Evolutionary conservation across 805 yeast species (phyloP).

Genomic region (Pichia occidentalis): DNA sequence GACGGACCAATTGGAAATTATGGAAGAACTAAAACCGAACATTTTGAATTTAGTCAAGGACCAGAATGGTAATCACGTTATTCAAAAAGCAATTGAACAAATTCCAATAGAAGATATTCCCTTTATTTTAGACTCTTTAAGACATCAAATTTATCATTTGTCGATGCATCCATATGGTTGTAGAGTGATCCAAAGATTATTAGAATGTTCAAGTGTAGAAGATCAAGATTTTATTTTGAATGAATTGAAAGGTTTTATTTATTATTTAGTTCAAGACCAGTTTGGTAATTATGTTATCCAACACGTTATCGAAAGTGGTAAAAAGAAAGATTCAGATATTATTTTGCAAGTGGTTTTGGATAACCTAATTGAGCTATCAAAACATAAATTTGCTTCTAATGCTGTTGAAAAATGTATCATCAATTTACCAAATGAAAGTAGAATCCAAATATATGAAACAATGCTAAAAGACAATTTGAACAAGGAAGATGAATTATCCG

Average conservation of each 20-base stretch:
- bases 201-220: slow-evolving; percentile 64
- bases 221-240: slow-evolving; percentile 63
- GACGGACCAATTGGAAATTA: slow-evolving; percentile 59
- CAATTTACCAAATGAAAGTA: slow-evolving; percentile 58
- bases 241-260: slow-evolving; percentile 67
- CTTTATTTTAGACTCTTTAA: slow-evolving; percentile 67
- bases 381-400: slow-evolving; percentile 95
- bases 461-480: slow-evolving; percentile 50
- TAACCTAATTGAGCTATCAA: slow-evolving; percentile 64
- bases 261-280: slow-evolving; percentile 84
- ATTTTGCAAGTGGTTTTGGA: slow-evolving; percentile 66
- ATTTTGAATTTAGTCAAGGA: slow-evolving; percentile 75
- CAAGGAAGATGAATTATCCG: slow-evolving; percentile 42
- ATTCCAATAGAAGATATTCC: slow-evolving; percentile 65
- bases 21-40: slow-evolving; percentile 57
- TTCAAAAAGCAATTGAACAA: slow-evolving; percentile 88
- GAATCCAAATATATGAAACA: slow-evolving; percentile 55
- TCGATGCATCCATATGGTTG: slow-evolving; percentile 98
- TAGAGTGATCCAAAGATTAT: slow-evolving; percentile 86
- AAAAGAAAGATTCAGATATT: slow-evolving; percentile 44
- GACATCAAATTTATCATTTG: slow-evolving; percentile 68
- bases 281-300: slow-evolving; percentile 98
- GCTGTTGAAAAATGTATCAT: slow-evolving; percentile 93
- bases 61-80: slow-evolving; percentile 97
- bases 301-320: slow-evolving; percentile 85